Conservation (phyloP, 306 rosid species). For the Malus asiatica region DNA sequence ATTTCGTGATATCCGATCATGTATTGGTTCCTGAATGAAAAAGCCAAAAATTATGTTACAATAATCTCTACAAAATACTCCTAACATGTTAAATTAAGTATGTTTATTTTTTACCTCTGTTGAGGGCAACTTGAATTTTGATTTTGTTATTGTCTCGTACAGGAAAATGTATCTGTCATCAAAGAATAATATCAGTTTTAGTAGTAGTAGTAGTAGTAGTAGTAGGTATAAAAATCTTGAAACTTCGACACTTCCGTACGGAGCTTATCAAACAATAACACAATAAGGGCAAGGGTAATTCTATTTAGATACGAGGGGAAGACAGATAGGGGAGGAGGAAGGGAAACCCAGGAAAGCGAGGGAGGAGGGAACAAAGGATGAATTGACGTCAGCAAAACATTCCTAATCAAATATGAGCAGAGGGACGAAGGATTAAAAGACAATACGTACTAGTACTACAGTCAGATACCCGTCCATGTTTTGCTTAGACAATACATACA, state of each 20-base stretch:
- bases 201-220: not conserved
- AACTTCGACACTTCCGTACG: not conserved
- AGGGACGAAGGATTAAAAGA: not conserved
- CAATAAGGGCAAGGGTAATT: not conserved
- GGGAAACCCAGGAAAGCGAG: not conserved
- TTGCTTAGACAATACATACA: not conserved
- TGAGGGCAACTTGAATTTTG: slow-evolving; percentile 51
- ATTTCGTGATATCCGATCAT: slow-evolving; percentile 74
- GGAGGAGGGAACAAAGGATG: not conserved
- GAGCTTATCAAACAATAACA: not conserved
- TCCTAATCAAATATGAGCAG: not conserved
- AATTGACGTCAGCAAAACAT: not conserved
- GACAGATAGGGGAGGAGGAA: not conserved
- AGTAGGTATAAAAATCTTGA: not conserved
- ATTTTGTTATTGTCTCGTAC: slow-evolving; percentile 81
- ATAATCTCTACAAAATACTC: not conserved
- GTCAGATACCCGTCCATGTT: not conserved
- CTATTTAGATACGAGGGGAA: not conserved
- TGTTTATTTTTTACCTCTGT: slow-evolving; percentile 35
- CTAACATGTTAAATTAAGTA: not conserved
- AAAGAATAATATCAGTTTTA: not conserved
- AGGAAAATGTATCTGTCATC: slow-evolving; percentile 79
- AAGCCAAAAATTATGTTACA: slow-evolving; percentile 1
- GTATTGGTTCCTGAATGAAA: slow-evolving; percentile 59
- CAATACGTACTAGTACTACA: too few species aligned